These are phyloP conservation scores for Ustilago esculenta DNA, from an alignment of 1,284 basidiomycete species.

Conservation along the genomic window DNA sequence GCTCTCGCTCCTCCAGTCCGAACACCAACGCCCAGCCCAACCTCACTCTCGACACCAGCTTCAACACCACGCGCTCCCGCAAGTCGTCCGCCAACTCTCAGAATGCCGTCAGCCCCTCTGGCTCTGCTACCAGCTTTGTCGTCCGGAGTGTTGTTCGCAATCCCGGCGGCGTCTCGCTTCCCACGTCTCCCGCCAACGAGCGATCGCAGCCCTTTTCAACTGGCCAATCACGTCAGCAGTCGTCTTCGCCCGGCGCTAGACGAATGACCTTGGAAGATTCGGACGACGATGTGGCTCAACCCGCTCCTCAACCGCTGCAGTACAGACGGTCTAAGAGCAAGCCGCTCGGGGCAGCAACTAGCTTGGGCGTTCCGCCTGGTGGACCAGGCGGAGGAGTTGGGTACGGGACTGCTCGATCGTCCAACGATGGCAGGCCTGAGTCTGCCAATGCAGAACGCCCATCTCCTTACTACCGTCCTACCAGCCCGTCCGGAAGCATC, in stretches of 20 bases:
- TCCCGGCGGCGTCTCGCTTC: constrained; percentile 53
- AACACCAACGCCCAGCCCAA: constrained; percentile 24
- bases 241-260: constrained; percentile 11
- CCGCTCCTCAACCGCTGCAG: constrained; percentile 14
- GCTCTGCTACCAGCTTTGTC: constrained; percentile 43
- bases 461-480: constrained; percentile 26
- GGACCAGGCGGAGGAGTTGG: constrained; percentile 58
- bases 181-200: constrained; percentile 20
- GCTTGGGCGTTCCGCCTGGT: constrained; percentile 56
- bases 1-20: constrained; percentile 46
- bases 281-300: constrained; percentile 23
- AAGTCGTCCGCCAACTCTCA: constrained; percentile 29
- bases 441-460: constrained; percentile 3
- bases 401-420: constrained; percentile 50
- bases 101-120: constrained; percentile 24
- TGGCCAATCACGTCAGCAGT: constrained; percentile 9
- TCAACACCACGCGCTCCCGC: constrained; percentile 24
- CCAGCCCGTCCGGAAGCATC: constrained; percentile 40
- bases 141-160: constrained; percentile 54
- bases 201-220: constrained; percentile 6
- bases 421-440: constrained; percentile 58
- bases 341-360: constrained; percentile 31
- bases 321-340: constrained; percentile 44
- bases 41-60: constrained; percentile 20
- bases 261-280: constrained; percentile 42